Evolutionary conservation across 805 yeast species (phyloP).

Genomic region (Blastobotrys muscicola): DNA sequence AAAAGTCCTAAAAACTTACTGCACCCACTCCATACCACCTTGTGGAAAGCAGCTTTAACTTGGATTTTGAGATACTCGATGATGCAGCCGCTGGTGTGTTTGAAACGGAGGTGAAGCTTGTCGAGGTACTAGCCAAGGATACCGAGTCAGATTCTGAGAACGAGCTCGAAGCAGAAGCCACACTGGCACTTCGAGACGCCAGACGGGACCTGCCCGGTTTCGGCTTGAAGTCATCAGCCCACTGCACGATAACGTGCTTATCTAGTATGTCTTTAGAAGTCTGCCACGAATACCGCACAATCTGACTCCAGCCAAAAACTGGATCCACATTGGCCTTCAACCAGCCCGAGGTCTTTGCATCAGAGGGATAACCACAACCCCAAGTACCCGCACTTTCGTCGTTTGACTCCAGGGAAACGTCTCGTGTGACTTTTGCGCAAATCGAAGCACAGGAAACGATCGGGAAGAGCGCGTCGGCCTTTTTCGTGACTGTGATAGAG

Average conservation of each 20-base stretch:
- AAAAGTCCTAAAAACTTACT: too few relatives aligned
- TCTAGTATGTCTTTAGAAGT: slow-evolving; percentile 70
- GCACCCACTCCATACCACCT: too few relatives aligned
- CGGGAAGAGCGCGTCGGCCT: slow-evolving; percentile 89
- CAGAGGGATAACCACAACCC: slow-evolving; percentile 95
- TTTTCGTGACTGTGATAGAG: slow-evolving; percentile 75
- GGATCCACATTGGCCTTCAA: slow-evolving; percentile 51
- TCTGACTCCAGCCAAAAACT: slow-evolving; percentile 77
- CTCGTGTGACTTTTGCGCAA: slow-evolving; percentile 95
- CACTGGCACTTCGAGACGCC: too few relatives aligned
- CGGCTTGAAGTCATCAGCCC: slow-evolving; percentile 14
- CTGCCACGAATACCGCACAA: slow-evolving; percentile 87
- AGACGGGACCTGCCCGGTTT: neutral
- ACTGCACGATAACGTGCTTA: slow-evolving; percentile 22
- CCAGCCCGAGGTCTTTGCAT: slow-evolving; percentile 81
- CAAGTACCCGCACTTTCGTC: slow-evolving; percentile 29
- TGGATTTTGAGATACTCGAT: too few relatives aligned
- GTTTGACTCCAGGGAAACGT: slow-evolving; percentile 38
- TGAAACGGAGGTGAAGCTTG: too few relatives aligned
- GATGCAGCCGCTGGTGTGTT: too few relatives aligned
- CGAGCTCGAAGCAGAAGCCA: too few relatives aligned
- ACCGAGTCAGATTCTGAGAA: too few relatives aligned
- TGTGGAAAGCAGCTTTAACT: too few relatives aligned
- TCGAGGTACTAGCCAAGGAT: too few relatives aligned
- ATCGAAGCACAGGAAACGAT: slow-evolving; percentile 92